Evolutionary conservation across 305 asterid genomes (phyloP), one percentile per base, ranked within the genome.

Genomic region (Fraxinus floribunda): DNA sequence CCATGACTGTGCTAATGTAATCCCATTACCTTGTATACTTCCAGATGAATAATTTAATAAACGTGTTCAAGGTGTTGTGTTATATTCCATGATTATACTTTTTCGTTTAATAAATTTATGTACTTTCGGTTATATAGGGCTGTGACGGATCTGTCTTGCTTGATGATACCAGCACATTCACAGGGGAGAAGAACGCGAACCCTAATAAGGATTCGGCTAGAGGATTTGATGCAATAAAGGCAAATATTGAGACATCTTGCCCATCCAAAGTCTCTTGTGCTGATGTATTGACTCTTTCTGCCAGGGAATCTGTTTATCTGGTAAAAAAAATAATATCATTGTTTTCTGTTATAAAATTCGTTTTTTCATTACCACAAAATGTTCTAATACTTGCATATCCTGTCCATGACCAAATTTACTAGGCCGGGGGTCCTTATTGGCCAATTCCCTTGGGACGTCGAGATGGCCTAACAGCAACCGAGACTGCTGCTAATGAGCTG

Each of bases 1-100:
- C 88, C 97, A 93, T 44, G 97, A 93, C 90, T 93, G 96, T 80
- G 94, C 91, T 66, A 78, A 88, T 72, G 97, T 92, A 91, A 84
- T 10, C 36, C 60, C 26, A 22, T 39, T 44, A 29, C 30, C 78
- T 41, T 38, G 3, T 24, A 55, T 66, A 11, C 62, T 32, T 57
- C 7, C 39, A 22, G 5, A 16, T 80, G 66, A n/a, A 49, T 46
- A 15, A 26, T 62, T 22, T 20, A 71, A 30, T 70, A 9, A 46
- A 35, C 52, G 8, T 18, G 1, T 4, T 44, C 24, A 38, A 41
- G 49, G 49, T 41, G 49, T 41, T 2, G 18, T 18, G 71, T 55
- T 18, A 73, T 34, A 60, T 18, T 64, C 60, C 44, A n/a, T 11
- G 3, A 18, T 32, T 35, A 8, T 57, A 16, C 11, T 22, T 22